Percentiles rank a stretch among this genome's conserved stretches.
Conservation (phyloP, 768 basidiomycete genomes). For the Rhizopogon vinicolor region DNA sequence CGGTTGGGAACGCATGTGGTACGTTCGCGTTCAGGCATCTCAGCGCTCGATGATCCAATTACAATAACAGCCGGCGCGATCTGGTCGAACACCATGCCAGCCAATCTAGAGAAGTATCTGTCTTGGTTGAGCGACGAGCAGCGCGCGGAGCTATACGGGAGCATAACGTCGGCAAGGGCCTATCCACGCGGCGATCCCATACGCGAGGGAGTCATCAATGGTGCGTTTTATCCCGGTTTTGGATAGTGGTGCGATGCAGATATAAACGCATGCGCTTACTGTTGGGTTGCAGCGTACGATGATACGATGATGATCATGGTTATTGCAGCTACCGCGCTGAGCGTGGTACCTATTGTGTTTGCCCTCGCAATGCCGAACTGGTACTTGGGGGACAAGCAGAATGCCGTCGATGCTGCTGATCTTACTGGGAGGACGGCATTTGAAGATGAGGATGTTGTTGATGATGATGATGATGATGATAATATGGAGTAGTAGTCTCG, state of each 20-base stretch:
- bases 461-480: neutral
- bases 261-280: neutral
- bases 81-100: constrained; percentile 66
- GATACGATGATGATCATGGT: constrained; percentile 57
- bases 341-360: constrained; percentile 54
- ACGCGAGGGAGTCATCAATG: constrained; percentile 59
- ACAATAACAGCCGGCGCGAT: constrained; percentile 48
- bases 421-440: constrained; percentile 10
- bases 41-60: neutral
- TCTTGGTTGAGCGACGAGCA: constrained; percentile 41
- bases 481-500: neutral
- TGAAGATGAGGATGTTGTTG: neutral
- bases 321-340: constrained; percentile 46
- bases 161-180: constrained; percentile 45
- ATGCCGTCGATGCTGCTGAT: constrained; percentile 49
- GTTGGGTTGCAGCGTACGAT: constrained; percentile 36
- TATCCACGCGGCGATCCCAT: constrained; percentile 51
- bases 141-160: constrained; percentile 47
- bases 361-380: constrained; percentile 61
- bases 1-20: constrained; percentile 62
- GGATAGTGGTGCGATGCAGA: neutral
- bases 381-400: constrained; percentile 67
- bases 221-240: constrained; percentile 19
- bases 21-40: constrained; percentile 6
- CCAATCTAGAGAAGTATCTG: constrained; percentile 49